Evolutionary conservation across 345 rosid species (phyloP).

Genomic region (Zanthoxylum bungeanum): DNA sequence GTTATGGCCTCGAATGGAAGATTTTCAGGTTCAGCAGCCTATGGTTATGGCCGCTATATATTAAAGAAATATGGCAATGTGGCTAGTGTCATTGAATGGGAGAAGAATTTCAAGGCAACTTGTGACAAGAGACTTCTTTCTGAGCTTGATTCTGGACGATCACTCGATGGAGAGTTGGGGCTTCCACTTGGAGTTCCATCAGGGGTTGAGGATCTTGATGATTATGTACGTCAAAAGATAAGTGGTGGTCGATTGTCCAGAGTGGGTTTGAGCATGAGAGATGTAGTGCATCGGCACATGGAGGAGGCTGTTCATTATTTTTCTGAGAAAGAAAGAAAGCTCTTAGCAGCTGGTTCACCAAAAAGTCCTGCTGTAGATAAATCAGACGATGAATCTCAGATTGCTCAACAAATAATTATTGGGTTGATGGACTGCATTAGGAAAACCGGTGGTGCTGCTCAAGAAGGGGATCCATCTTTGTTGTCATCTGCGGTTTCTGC

Average conservation of each 20-base stretch:
- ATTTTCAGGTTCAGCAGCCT: conserved; percentile 62
- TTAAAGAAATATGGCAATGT: conserved; percentile 69
- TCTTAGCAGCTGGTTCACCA: conserved; percentile 46
- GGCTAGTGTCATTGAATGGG: conserved; percentile 90
- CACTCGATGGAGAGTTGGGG: conserved; percentile 71
- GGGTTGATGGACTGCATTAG: conserved; percentile 78
- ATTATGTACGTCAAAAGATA: conserved; percentile 76
- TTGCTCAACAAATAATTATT: conserved; percentile 74
- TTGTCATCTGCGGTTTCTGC: conserved; percentile 93
- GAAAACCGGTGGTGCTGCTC: conserved; percentile 97
- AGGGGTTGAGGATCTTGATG: conserved; percentile 86
- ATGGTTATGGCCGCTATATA: conserved; percentile 72
- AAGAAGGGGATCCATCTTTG: conserved; percentile 96
- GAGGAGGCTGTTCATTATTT: conserved; percentile 61
- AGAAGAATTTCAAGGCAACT: conserved; percentile 61
- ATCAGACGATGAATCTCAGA: conserved; percentile 68
- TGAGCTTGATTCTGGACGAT: conserved; percentile 81
- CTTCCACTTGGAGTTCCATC: conserved; percentile 79
- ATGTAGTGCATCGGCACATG: conserved; percentile 64
- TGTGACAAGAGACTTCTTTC: conserved; percentile 80
- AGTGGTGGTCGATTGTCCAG: conserved; percentile 58
- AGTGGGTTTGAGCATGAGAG: conserved; percentile 82
- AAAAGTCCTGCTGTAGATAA: conserved; percentile 56
- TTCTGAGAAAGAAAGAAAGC: conserved; percentile 62
- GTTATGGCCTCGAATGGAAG: conserved; percentile 65